phyloP scores from a whole-genome alignment of 495 filamentous ascomycete species.

The Parathielavia hyrcaniae region DNA sequence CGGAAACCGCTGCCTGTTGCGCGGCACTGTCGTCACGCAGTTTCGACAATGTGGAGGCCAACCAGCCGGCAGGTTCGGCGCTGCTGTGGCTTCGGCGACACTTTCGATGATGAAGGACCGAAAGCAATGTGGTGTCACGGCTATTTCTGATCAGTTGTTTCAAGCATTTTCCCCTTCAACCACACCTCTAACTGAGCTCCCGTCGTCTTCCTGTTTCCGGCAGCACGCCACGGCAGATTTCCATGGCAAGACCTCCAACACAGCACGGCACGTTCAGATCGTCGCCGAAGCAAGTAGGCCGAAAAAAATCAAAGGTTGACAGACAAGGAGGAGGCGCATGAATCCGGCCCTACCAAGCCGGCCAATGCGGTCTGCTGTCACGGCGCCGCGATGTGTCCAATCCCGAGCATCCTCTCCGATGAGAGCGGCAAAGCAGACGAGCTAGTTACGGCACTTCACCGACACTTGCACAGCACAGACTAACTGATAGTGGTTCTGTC shows the following conservation, averaged over 20 bases:
- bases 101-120: neutral
- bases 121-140: neutral
- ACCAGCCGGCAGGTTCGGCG: neutral
- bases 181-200: neutral
- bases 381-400: neutral
- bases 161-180: neutral
- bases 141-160: neutral
- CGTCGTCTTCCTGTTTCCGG: neutral
- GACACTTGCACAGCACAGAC: too few relatives aligned
- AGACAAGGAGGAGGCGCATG: slow-evolving; percentile 13
- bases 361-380: neutral
- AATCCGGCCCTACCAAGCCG: slow-evolving; percentile 7
- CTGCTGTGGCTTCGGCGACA: neutral
- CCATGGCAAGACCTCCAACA: neutral
- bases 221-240: neutral
- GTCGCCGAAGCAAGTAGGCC: neutral
- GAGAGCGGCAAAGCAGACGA: slow-evolving; percentile 16
- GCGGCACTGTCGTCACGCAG: slow-evolving; percentile 1
- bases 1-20: slow-evolving; percentile 7
- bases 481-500: neutral
- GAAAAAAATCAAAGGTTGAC: neutral
- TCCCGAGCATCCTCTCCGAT: neutral
- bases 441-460: neutral
- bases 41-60: slow-evolving; percentile 4
- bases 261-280: neutral